Conservation (phyloP, 805 yeast genomes). For the Candida fluviatilis region DNA sequence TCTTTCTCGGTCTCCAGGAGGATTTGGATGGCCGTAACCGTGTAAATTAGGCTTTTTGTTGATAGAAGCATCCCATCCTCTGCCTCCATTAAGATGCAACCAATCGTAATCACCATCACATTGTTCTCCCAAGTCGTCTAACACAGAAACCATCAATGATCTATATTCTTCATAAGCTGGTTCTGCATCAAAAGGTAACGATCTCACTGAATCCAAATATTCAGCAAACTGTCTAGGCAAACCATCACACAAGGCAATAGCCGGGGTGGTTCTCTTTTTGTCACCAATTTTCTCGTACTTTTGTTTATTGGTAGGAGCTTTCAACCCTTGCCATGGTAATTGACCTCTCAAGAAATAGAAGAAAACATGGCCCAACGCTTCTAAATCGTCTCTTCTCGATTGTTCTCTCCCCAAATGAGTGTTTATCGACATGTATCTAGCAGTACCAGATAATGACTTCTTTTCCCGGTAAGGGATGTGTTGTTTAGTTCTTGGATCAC, state of each 20-base stretch:
- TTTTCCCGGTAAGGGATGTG: constrained; percentile 82
- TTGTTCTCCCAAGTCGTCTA: constrained; percentile 52
- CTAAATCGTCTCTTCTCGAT: constrained; percentile 78
- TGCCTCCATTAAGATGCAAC: constrained; percentile 75
- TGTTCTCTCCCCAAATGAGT: constrained; percentile 87
- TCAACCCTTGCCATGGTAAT: constrained; percentile 87
- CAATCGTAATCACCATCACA: constrained; percentile 76
- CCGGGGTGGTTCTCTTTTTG: constrained; percentile 67
- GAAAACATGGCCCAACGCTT: constrained; percentile 77
- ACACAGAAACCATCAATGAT: constrained; percentile 53
- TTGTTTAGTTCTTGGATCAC: constrained; percentile 75
- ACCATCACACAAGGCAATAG: constrained; percentile 56
- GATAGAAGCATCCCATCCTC: constrained; percentile 75
- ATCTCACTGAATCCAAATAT: constrained; percentile 64
- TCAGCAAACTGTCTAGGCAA: constrained; percentile 73
- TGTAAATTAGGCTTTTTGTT: constrained; percentile 77
- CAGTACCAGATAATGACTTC: constrained; percentile 79
- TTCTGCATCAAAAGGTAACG: constrained; percentile 70
- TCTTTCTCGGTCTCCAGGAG: constrained; percentile 45
- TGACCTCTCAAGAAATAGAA: constrained; percentile 75
- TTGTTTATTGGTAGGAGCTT: constrained; percentile 80
- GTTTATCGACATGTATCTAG: constrained; percentile 83
- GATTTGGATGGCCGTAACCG: constrained; percentile 75
- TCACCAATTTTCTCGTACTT: constrained; percentile 84
- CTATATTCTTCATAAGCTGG: constrained; percentile 73